Base-by-base conservation (phyloP, 2,329 filamentous ascomycete genomes). In the Clathrospora elynae region DNA sequence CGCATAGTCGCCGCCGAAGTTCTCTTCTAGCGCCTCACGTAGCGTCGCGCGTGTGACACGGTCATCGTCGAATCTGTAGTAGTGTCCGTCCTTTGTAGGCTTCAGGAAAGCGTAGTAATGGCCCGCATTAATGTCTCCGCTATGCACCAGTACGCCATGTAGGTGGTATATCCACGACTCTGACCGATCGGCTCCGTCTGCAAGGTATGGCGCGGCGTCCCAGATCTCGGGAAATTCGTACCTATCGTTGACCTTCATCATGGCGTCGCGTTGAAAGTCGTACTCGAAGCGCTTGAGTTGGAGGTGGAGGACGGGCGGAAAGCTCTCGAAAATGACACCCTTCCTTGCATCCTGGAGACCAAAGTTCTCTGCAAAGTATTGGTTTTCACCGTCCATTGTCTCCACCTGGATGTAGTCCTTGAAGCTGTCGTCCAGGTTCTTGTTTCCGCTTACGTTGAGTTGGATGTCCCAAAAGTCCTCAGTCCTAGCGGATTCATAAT, bases 381-480 rank as follows among this genome's bases (percentile, higher is more conserved):
- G 95, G 75, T 99, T 99, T 68, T 99, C 95, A 26, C 93, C 93
- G 56, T 97, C 91, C 71, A 99, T 86, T 22, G 91, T 95, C 72
- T 99, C 93, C 23, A 96, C 92, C 63, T 95, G 86, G 57, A 99
- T 86, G 67, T 99, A 99, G 71, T 97, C 91, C 66, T 85, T 85
- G 76, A 99, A 97, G 66, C 92, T 97, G 61, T 95, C 90, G 52
- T 95, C 86, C 20, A 99, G 76, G 49, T 88, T 92, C 73, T 89
- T 90, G 78, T 96, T 96, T 20, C 90, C 91, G 51, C 88, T 87
- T 35, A 99, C 95, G 57, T 97, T 99, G 57, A 99, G 82, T 68
- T 99, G 93, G 47, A 99, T 89, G 67, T 99, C 93, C 93, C 93
- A 99, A 70, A 96, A 99, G 60, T 99, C 95, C 71, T 99, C 93